Evolutionary conservation across 2,329 filamentous ascomycete species (phyloP).

Genomic region (Pseudogymnoascus sp.): DNA sequence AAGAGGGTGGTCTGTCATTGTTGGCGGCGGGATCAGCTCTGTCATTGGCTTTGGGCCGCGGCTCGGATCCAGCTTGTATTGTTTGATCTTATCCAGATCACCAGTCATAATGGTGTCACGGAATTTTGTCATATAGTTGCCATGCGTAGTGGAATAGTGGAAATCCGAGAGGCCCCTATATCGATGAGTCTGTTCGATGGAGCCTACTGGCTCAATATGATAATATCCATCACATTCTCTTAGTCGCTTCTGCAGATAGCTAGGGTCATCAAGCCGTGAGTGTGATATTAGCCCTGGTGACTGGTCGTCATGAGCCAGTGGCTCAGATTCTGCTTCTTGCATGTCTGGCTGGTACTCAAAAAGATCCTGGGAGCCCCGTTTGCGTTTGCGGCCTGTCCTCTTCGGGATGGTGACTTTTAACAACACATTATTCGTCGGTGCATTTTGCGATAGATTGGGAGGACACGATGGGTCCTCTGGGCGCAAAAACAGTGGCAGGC

Average conservation of each 20-base stretch:
- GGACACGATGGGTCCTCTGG: conserved; percentile 72
- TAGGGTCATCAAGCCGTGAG: conserved; percentile 44
- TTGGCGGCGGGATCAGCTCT: conserved; percentile 70
- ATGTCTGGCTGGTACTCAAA: conserved; percentile 33
- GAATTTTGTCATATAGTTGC: conserved; percentile 63
- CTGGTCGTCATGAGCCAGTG: not conserved
- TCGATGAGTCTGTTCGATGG: conserved; percentile 72
- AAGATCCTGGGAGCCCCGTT: conserved; percentile 63
- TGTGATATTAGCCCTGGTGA: conserved; percentile 32
- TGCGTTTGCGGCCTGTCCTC: conserved; percentile 77
- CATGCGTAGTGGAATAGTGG: conserved; percentile 64
- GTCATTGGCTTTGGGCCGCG: conserved; percentile 51
- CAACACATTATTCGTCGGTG: conserved; percentile 72
- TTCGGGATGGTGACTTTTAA: conserved; percentile 82
- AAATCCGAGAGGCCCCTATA: conserved; percentile 84
- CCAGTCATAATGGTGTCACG: conserved; percentile 62
- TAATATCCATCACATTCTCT: conserved; percentile 63
- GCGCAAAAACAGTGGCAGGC: conserved; percentile 64
- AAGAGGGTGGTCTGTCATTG: conserved; percentile 65
- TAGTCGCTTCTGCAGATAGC: conserved; percentile 51
- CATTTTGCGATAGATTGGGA: conserved; percentile 68
- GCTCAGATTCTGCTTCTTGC: not conserved
- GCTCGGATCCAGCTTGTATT: conserved; percentile 59
- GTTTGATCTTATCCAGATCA: conserved; percentile 50
- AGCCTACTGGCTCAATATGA: conserved; percentile 59